Evolutionary conservation across 331 rosid genomes (phyloP), one percentile per base, ranked within the genome.

Genomic region (Quercus phellos): DNA sequence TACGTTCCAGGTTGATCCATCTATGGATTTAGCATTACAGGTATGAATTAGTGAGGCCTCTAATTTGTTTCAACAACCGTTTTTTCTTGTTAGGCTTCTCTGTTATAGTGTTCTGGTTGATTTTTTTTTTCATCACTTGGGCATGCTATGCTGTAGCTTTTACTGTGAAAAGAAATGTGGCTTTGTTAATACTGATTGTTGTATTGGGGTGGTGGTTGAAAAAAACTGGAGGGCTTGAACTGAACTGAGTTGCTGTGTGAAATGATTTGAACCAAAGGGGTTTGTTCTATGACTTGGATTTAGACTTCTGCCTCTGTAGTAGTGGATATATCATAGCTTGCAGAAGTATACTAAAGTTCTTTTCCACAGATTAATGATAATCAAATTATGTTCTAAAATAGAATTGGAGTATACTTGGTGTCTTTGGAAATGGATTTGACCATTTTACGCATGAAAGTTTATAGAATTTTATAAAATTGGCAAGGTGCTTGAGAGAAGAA

Each of bases 21-120:
- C 99, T 30, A 94, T 90, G 99, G 98, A 94, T 90, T 91, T 91
- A 85, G 89, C 99, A 66, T 91, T 94, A 53, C 97, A 94, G 97
- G 98, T 94, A 55, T 77, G 82, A 82, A 73, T 74, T 76, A 17
- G 35, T 60, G 14, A 56, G 60, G 42, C 18, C 35, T 75, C 73
- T 61, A 38, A 74, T 58, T n/a, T 75, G 60, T 42, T 46, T 38
- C 3, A 42, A 34, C 43, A 17, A 72, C 22, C 5, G 4, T 51
- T 3, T 12, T 22, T 72, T 35, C 59, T 16, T 9, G 18, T 51
- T 21, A 54, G 12, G 50, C 4, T 66, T 79, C 26, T 66, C 19
- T 66, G 26, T 32, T 8, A 53, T 35, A 38, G 17, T 73, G 1
- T 19, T 19, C 22, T 21, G 7, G 11, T 21, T 59, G 32, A 24